phyloP scores from a whole-genome alignment of 805 yeast species.

The Kuraishia molischiana region DNA sequence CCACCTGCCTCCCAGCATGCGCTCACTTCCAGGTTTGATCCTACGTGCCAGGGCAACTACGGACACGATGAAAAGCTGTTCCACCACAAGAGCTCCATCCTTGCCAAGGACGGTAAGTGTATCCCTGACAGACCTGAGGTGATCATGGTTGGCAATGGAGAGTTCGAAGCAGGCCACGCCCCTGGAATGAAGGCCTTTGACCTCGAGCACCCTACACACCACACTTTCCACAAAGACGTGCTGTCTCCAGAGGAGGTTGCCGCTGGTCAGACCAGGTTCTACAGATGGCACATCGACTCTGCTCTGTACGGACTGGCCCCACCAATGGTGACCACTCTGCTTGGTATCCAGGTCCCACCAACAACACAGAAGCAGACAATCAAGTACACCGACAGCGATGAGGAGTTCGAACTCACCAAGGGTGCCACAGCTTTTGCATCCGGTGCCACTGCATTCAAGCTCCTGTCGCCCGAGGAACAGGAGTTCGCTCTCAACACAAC shows the following conservation, averaged over 20 bases:
- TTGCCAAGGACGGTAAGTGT: constrained; percentile 71
- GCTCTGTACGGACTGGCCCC: constrained; percentile 83
- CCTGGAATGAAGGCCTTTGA: constrained; percentile 21
- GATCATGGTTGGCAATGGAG: constrained; percentile 81
- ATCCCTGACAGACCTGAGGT: constrained; percentile 84
- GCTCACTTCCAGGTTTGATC: constrained; percentile 72
- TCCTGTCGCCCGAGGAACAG: constrained; percentile 60
- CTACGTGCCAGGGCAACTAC: constrained; percentile 56
- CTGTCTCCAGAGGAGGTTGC: constrained; percentile 56
- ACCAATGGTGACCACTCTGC: constrained; percentile 75
- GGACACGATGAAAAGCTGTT: constrained; percentile 77
- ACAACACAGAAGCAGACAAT: constrained; percentile 52
- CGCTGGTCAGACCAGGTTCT: constrained; percentile 63
- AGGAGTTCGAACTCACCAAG: constrained; percentile 55
- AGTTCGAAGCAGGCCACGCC: constrained; percentile 49
- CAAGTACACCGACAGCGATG: constrained; percentile 58
- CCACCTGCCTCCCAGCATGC: constrained; percentile 68
- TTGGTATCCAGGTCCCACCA: constrained; percentile 77
- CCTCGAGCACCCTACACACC: constrained; percentile 78
- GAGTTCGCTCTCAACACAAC: constrained; percentile 67
- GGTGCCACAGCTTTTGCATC: constrained; percentile 89
- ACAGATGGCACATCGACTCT: constrained; percentile 92
- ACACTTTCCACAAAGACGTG: constrained; percentile 63
- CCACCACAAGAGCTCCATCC: constrained; percentile 54
- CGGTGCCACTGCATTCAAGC: constrained; percentile 70